phyloP scores from a whole-genome alignment of 345 rosid genomes.

The Hibiscus syriacus region DNA sequence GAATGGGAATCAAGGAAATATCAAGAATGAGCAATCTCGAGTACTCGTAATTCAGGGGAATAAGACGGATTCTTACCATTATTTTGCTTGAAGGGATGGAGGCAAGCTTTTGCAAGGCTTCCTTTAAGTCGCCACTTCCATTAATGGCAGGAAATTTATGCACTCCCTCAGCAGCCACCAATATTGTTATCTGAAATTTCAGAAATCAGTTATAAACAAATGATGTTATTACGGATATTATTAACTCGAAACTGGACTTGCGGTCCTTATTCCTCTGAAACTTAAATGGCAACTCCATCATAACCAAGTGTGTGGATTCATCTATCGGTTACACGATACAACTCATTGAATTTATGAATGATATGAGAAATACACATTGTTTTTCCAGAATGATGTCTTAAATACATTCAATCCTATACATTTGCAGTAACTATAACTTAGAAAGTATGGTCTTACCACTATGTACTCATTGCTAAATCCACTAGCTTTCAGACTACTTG shows the following conservation, averaged over 20 bases:
- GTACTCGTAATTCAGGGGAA: background rate
- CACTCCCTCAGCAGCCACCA: conserved; percentile 90
- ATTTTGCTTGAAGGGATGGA: conserved; percentile 63
- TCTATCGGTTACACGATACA: background rate
- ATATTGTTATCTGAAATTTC: conserved; percentile 55
- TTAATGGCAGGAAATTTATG: conserved; percentile 69
- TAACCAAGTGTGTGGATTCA: background rate
- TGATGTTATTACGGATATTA: background rate
- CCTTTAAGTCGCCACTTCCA: conserved; percentile 63
- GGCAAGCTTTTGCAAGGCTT: conserved; percentile 74
- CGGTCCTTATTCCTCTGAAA: background rate
- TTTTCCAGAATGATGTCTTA: background rate
- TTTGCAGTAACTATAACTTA: background rate
- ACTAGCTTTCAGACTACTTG: conserved; percentile 39
- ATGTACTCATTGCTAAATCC: conserved; percentile 82
- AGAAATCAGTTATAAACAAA: conserved; percentile 1
- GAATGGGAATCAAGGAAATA: conserved; percentile 17
- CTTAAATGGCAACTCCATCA: too few relatives aligned
- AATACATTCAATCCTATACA: background rate
- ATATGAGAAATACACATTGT: background rate
- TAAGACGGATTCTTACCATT: conserved; percentile 39
- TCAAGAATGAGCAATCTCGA: conserved; percentile 7
- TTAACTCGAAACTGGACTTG: background rate
- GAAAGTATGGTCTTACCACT: conserved; percentile 47
- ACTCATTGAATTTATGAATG: background rate